phyloP scores from a whole-genome alignment of 1,139 yeast genomes.

The Pichia sp. region DNA sequence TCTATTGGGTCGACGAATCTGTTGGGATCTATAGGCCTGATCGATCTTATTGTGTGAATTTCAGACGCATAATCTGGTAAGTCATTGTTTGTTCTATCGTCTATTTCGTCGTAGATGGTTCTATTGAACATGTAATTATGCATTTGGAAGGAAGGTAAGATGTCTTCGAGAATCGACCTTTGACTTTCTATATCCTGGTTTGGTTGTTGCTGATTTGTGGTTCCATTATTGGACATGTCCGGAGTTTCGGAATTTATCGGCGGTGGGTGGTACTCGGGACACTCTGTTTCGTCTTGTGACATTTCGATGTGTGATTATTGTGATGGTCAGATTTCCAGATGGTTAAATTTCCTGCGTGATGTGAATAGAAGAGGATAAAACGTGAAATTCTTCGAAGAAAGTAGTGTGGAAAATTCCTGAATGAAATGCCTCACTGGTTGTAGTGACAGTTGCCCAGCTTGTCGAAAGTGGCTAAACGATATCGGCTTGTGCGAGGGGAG shows the following conservation, averaged over 20 bases:
- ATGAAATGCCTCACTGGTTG: too few relatives aligned
- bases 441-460: too few relatives aligned
- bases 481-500: too few relatives aligned
- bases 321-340: too few relatives aligned
- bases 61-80: conserved; percentile 13
- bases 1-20: conserved; percentile 16
- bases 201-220: not conserved
- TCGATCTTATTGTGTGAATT: conserved; percentile 14
- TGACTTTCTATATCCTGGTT: conserved; percentile 3
- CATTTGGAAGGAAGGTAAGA: conserved; percentile 64
- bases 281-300: too few relatives aligned
- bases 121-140: conserved; percentile 53
- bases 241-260: not conserved
- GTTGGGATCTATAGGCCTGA: conserved; percentile 2
- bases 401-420: too few relatives aligned
- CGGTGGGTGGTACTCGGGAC: too few relatives aligned
- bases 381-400: too few relatives aligned
- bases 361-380: too few relatives aligned
- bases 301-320: too few relatives aligned
- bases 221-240: not conserved
- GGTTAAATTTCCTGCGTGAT: too few relatives aligned
- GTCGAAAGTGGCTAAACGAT: too few relatives aligned
- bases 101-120: conserved; percentile 22
- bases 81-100: not conserved
- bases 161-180: conserved; percentile 34